Base-by-base conservation (phyloP, 495 filamentous ascomycete genomes). In the Schizothecium vesticola region DNA sequence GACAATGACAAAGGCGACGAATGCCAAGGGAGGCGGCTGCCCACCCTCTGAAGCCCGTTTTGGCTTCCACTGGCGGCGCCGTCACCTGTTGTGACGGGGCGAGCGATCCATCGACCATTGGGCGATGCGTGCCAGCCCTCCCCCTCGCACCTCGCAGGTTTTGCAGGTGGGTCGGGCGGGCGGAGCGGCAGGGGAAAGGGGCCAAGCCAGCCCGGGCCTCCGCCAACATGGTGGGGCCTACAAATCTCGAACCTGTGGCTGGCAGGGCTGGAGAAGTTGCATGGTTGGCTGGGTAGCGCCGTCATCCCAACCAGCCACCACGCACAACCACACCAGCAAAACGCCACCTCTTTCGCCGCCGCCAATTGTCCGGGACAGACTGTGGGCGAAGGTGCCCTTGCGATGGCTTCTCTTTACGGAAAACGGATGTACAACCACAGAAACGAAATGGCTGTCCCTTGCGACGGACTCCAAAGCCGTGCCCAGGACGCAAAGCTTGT, bases 231-330 rank as follows among this genome's bases (percentile, higher is more conserved):
- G 43, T 51, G 43, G 36, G 33, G 4, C 43, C 43, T n/a, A 12
- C 31, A 10, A 36, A 36, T 36, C 31, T 36, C 31, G 43, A 36
- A 36, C 43, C 7, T 51, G 43, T 51, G 36, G 36, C 36, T 19
- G 28, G 22, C 57, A 51, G 43, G 59, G 66, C 61, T 55, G 5
- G 19, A 51, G 26, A n/a, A 51, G 16, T 51, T 51, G 43, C 43
- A n/a, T 69, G 56, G 64, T 72, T 72, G 70, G 63, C 70, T 56
- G 67, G 70, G 36, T 63, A 72, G 59, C 33, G 33, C 63, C 31
- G 26, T 28, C 63, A 58, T 55, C 63, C 8, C 24, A 19, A 16
- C 57, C 12, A 16, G 19, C 43, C 58, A 59, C 58, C 58, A 19
- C 8, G 8, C 33, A 16, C 19, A n/a, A 59, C 23, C 24, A 16